These are phyloP conservation scores for Tillandsia fasciculata DNA, from an alignment of 176 grass and related monocot species.

Conservation along the genomic window DNA sequence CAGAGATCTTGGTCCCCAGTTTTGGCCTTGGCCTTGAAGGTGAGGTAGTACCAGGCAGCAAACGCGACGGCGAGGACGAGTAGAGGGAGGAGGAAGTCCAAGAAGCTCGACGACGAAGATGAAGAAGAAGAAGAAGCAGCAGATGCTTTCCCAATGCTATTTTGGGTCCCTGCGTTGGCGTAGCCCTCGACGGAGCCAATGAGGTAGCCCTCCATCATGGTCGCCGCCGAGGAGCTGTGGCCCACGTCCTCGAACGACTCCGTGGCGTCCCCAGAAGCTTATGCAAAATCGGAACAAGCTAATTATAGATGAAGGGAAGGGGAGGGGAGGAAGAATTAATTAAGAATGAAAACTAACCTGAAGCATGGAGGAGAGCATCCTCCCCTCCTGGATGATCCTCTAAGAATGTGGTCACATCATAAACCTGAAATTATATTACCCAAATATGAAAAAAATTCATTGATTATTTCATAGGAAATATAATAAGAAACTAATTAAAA, in stretches of 20 bases:
- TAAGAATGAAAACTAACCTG: slow-evolving; percentile 27
- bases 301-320: neutral
- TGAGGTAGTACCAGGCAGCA: slow-evolving; percentile 72
- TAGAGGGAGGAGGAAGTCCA: slow-evolving; percentile 58
- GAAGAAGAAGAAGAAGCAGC: slow-evolving; percentile 48
- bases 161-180: neutral
- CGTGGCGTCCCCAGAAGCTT: slow-evolving; percentile 64
- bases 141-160: neutral
- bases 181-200: slow-evolving; percentile 49
- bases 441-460: neutral
- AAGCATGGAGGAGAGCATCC: slow-evolving; percentile 60
- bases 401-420: slow-evolving; percentile 77
- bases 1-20: neutral
- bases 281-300: too few relatives aligned
- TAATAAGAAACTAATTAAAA: neutral
- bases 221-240: slow-evolving; percentile 57
- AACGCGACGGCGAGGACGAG: slow-evolving; percentile 50
- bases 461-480: neutral
- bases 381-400: slow-evolving; percentile 76
- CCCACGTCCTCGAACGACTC: slow-evolving; percentile 72
- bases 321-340: neutral
- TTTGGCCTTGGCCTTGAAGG: slow-evolving; percentile 35
- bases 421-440: slow-evolving; percentile 34
- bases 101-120: slow-evolving; percentile 40
- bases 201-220: slow-evolving; percentile 58